Percentiles rank a stretch among this genome's conserved stretches.
phyloP scores from a whole-genome alignment of 305 asterid genomes.

The Plantago rigida region DNA sequence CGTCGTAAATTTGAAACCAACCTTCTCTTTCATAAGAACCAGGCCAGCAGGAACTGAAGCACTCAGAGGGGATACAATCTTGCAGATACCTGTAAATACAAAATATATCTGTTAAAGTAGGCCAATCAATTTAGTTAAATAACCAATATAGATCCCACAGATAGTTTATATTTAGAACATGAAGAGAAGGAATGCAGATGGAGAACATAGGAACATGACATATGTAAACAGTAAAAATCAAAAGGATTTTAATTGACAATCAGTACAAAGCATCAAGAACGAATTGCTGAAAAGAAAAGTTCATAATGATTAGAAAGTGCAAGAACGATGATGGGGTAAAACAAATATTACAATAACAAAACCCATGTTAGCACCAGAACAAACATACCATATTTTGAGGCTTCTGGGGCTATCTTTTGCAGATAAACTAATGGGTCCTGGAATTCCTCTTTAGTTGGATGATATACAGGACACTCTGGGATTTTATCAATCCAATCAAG shows the following conservation, averaged over 20 bases:
- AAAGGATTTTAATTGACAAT: constrained; percentile 2
- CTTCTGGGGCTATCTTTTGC: constrained; percentile 89
- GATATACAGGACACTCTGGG: constrained; percentile 76
- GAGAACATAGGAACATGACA: no score
- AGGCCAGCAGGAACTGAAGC: constrained; percentile 94
- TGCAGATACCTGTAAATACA: constrained; percentile 67
- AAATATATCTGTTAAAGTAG: constrained; percentile 15
- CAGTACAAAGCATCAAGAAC: background rate
- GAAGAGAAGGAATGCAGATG: no score
- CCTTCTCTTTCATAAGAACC: constrained; percentile 75
- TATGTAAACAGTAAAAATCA: no score
- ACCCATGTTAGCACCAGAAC: no score
- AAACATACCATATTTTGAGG: constrained; percentile 71
- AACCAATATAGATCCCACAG: constrained; percentile 5
- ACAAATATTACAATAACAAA: no score
- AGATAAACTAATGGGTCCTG: constrained; percentile 81
- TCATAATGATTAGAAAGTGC: no score
- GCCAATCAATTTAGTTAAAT: background rate
- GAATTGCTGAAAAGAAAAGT: no score
- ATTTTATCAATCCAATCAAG: constrained; percentile 73
- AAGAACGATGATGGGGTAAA: no score
- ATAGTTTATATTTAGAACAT: background rate
- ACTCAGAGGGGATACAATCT: constrained; percentile 77
- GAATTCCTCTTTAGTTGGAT: constrained; percentile 74
- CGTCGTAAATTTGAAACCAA: constrained; percentile 83